Conservation (phyloP, 108 stramenopile genomes). For the Aurantiochytrium sp. region DNA sequence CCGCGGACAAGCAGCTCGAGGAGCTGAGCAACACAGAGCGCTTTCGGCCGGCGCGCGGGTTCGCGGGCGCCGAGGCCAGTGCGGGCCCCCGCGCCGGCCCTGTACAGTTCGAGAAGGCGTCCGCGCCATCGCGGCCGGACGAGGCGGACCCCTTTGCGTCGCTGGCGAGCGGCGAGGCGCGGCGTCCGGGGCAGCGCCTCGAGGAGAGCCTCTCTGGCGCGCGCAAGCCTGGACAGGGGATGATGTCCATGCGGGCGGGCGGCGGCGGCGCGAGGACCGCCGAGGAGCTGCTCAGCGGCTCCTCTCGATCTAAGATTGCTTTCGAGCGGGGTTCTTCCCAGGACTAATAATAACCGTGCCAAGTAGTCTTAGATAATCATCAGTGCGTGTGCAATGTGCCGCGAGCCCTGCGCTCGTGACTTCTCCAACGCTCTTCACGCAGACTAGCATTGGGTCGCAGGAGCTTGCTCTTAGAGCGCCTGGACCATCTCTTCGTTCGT, state of each 20-base stretch:
- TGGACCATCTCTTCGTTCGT: too few relatives aligned
- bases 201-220: not conserved
- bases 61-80: conserved; percentile 35
- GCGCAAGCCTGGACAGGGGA: not conserved
- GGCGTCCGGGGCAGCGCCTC: not conserved
- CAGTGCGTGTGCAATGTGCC: too few relatives aligned
- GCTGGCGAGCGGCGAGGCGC: not conserved
- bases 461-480: too few relatives aligned
- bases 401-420: too few relatives aligned
- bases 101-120: conserved; percentile 43
- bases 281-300: not conserved
- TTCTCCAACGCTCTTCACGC: too few relatives aligned
- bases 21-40: conserved; percentile 37
- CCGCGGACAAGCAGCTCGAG: conserved; percentile 37
- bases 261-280: not conserved
- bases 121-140: not conserved
- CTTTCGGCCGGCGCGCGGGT: conserved; percentile 47
- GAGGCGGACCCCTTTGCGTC: not conserved
- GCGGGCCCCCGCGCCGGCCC: conserved; percentile 38
- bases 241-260: not conserved
- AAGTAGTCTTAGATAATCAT: too few relatives aligned
- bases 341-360: too few relatives aligned
- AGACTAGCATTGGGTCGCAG: too few relatives aligned
- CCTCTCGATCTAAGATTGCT: not conserved
- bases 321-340: not conserved